Evolutionary conservation across 1,284 basidiomycete genomes (phyloP).

Genomic region (Pseudozyma tsukubaensis): DNA sequence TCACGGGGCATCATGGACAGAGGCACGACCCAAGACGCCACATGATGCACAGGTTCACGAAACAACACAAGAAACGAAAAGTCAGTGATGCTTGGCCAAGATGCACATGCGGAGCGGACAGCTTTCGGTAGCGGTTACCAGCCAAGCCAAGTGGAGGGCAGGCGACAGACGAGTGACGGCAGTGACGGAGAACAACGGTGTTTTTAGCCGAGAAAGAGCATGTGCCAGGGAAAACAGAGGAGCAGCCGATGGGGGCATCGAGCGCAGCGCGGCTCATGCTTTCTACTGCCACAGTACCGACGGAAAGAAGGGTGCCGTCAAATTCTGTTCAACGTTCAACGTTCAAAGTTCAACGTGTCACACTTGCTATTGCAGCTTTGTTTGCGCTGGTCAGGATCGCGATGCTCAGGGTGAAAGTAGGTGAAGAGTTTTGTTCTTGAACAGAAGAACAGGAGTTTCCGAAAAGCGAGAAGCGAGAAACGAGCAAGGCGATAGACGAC

Average conservation of each 20-base stretch:
- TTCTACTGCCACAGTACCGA: no score
- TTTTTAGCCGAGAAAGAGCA: slow-evolving; percentile 13
- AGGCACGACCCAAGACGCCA: slow-evolving; percentile 1
- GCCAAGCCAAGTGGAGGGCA: background rate
- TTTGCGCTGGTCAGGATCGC: no score
- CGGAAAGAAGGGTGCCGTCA: background rate
- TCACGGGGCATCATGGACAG: background rate
- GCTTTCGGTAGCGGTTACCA: background rate
- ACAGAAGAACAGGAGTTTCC: background rate
- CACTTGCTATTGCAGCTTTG: no score
- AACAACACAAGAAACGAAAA: background rate
- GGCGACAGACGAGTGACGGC: background rate
- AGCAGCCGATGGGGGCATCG: background rate
- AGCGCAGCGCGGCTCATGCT: background rate
- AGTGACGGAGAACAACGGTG: background rate
- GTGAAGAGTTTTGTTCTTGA: no score
- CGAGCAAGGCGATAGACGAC: background rate
- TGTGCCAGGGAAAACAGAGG: slow-evolving; percentile 1
- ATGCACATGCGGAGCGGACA: slow-evolving; percentile 1
- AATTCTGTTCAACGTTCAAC: background rate
- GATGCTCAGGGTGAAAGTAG: no score
- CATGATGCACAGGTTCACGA: background rate
- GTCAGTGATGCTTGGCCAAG: background rate
- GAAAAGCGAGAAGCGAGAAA: background rate
- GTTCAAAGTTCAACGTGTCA: no score